Conservation (phyloP, 2,329 filamentous ascomycete genomes). For the Bipolaris cookei region DNA sequence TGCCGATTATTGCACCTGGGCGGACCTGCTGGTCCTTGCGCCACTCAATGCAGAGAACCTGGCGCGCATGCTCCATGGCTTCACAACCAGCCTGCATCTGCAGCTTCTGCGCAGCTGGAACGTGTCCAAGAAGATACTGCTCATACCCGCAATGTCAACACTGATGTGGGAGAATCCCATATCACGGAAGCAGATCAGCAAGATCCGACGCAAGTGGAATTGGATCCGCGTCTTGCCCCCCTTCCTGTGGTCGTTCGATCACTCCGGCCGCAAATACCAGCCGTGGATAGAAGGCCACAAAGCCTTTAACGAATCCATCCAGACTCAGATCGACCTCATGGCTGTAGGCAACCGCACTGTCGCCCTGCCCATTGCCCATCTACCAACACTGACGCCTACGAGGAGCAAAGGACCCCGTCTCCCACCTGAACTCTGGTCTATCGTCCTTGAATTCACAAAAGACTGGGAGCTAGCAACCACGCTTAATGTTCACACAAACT, state of each 20-base stretch:
- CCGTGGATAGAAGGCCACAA: constrained; percentile 65
- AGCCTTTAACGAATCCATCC: constrained; percentile 74
- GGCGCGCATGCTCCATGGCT: constrained; percentile 84
- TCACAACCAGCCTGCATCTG: constrained; percentile 79
- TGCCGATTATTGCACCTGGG: constrained; percentile 81
- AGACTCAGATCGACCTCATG: constrained; percentile 77
- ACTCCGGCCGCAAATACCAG: constrained; percentile 56
- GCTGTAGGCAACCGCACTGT: constrained; percentile 73
- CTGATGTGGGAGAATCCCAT: constrained; percentile 90
- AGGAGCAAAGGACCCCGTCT: constrained; percentile 57
- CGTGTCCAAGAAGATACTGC: constrained; percentile 79
- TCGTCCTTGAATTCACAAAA: constrained; percentile 80
- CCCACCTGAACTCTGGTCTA: constrained; percentile 87
- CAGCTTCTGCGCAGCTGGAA: constrained; percentile 87
- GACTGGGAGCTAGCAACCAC: constrained; percentile 92
- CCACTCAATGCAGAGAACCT: constrained; percentile 85
- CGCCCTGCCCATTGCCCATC: constrained; percentile 41
- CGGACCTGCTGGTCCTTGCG: constrained; percentile 81
- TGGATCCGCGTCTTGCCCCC: constrained; percentile 85
- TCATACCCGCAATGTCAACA: constrained; percentile 87
- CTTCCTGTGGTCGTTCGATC: constrained; percentile 79
- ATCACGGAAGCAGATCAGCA: constrained; percentile 84
- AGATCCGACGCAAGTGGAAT: constrained; percentile 81
- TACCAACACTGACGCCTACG: constrained; percentile 40
- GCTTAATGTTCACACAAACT: constrained; percentile 78